Conservation (phyloP, 192 early-diverging fungal species). For the Spinellus fusiger region DNA sequence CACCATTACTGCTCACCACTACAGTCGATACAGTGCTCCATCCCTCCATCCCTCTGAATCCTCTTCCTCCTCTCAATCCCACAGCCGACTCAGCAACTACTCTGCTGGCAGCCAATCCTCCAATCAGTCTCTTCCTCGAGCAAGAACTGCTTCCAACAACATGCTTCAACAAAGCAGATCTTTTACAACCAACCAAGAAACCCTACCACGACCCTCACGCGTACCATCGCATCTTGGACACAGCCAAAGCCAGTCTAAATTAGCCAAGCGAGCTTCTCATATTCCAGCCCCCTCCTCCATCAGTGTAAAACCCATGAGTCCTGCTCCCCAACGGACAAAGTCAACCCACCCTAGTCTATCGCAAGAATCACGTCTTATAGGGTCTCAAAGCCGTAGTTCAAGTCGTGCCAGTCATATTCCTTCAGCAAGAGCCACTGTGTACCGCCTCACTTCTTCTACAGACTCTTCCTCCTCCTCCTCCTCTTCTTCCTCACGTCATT, state of each 20-base stretch:
- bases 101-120: background rate
- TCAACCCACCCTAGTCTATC: background rate
- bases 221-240: too few species aligned
- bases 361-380: background rate
- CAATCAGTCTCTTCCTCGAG: background rate
- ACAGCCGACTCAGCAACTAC: background rate
- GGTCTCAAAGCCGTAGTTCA: background rate
- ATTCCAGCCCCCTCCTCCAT: slow-evolving; percentile 18
- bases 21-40: slow-evolving; percentile 4
- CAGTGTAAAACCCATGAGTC: background rate
- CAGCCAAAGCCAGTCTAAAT: too few species aligned
- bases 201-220: too few species aligned
- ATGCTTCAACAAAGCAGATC: background rate
- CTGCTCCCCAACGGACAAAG: background rate
- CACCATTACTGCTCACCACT: slow-evolving; percentile 4
- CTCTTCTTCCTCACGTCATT: too few species aligned
- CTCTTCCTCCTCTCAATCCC: slow-evolving; percentile 2
- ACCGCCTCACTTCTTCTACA: background rate
- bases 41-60: slow-evolving; percentile 6
- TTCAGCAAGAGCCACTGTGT: background rate
- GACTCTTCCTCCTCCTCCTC: too few species aligned
- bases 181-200: background rate
- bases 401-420: background rate
- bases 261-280: slow-evolving; percentile 26
- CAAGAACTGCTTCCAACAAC: background rate